These are phyloP conservation scores for Colletotrichum siamense DNA, from an alignment of 2,329 filamentous ascomycete species.

Conservation along the genomic window DNA sequence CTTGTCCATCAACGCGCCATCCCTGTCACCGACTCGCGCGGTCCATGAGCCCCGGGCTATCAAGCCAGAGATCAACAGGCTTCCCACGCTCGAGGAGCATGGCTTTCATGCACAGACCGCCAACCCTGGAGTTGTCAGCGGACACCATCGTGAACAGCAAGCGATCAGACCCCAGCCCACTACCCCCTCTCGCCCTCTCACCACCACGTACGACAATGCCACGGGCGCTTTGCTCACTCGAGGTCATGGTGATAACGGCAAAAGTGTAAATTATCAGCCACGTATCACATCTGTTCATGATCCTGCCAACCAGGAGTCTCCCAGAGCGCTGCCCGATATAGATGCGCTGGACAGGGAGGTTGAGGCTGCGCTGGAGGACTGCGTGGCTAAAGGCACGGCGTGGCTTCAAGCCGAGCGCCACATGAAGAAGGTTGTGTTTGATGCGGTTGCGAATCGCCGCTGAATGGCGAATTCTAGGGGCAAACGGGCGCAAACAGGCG, in stretches of 20 bases:
- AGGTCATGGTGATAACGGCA: neutral
- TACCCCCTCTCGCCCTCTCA: neutral
- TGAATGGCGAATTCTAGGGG: neutral
- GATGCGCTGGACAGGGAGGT: neutral
- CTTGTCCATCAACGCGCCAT: neutral
- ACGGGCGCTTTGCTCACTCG: neutral
- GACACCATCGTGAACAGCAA: neutral
- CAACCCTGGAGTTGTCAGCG: neutral
- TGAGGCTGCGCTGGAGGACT: neutral
- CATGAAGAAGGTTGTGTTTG: neutral
- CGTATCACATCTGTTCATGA: neutral
- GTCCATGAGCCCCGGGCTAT: neutral
- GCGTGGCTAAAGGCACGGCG: neutral
- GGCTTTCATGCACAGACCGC: neutral
- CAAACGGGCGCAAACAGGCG: neutral
- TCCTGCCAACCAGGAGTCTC: neutral
- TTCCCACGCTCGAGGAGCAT: neutral
- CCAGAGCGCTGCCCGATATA: neutral
- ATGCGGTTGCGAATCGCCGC: neutral
- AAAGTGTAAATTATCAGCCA: neutral
- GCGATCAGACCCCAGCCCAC: neutral
- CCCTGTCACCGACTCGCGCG: neutral
- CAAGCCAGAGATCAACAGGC: neutral
- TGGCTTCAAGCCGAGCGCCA: neutral
- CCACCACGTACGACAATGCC: neutral